Base-by-base conservation (phyloP, 192 early-diverging fungal genomes). In the Umbelopsis ramanniana region DNA sequence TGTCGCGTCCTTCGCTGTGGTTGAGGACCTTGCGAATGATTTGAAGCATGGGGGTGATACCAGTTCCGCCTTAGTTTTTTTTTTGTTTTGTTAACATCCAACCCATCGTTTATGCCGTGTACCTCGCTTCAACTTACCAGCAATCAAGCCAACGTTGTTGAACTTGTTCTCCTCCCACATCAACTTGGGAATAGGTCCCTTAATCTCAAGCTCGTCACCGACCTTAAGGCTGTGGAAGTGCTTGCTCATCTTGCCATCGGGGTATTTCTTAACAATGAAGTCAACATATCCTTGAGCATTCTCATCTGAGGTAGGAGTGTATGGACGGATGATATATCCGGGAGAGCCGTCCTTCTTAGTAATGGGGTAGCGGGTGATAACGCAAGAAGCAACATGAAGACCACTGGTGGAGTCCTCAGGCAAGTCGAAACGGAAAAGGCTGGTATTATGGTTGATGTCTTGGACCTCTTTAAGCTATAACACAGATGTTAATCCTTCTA, bases 161-260 rank as follows among this genome's bases (percentile, higher is more conserved):
- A 82, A 82, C 75, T 90, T 78, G 80, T 90, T 92, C 23, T 87
- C 75, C 53, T 82, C 80, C 75, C 90, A 88, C 45, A 74, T 66
- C 69, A 82, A 88, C 82, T 93, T 92, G 53, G 69, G 73, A 73
- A 91, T 88, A 63, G 93, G 93, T 1, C 93, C 93, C 79, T 92
- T 92, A 71, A 94, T 81, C 22, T 90, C 86, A n/a, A 94, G 79
- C n/a, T 74, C 81, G 46, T 94, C 93, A 50, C 93, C 93, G 29
- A 85, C 78, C 77, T 90, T 89, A 72, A 94, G 67, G 21, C 37
- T 40, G 75, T 84, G 81, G 60, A 91, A 80, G 73, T 89, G 86
- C 8, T 76, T 74, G 8, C 84, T 86, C 88, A 89, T 86, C 35
- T 76, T 73, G 33, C 88, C 87, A 46, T 82, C 77, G 70, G 83